A percentile compares a stretch with the other conserved stretches of the same genome.
These are phyloP conservation scores for Penicillium sclerotiorum DNA, from an alignment of 2,329 filamentous ascomycete genomes.

Conservation along the genomic window DNA sequence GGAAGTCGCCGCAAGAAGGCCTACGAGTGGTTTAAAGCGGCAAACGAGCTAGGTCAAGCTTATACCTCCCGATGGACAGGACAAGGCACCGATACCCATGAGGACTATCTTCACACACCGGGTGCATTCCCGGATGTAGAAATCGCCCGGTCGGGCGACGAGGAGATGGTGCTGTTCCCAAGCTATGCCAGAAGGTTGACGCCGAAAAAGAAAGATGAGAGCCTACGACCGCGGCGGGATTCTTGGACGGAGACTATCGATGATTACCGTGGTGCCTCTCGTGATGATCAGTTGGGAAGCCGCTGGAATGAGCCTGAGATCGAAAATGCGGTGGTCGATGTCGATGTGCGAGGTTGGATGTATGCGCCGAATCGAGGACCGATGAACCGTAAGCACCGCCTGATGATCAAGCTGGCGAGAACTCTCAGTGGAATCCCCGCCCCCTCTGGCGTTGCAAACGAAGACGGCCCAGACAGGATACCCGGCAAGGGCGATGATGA, in stretches of 20 bases:
- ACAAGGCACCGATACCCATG: slow-evolving; percentile 51
- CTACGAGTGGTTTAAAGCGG: slow-evolving; percentile 70
- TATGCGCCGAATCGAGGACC: slow-evolving; percentile 84
- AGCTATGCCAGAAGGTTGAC: slow-evolving; percentile 80
- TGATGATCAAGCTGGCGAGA: slow-evolving; percentile 82
- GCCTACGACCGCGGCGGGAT: slow-evolving; percentile 30
- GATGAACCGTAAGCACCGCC: slow-evolving; percentile 81
- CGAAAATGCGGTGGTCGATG: slow-evolving; percentile 83
- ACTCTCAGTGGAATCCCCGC: slow-evolving; percentile 84
- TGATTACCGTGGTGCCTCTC: slow-evolving; percentile 42
- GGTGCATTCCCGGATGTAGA: slow-evolving; percentile 82
- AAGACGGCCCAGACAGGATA: slow-evolving; percentile 43
- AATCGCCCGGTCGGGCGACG: slow-evolving; percentile 76
- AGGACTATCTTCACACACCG: slow-evolving; percentile 60
- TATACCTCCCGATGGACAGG: slow-evolving; percentile 60
- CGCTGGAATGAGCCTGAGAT: slow-evolving; percentile 82
- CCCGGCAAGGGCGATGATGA: slow-evolving; percentile 58
- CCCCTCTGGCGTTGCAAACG: slow-evolving; percentile 48
- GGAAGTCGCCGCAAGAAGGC: slow-evolving; percentile 78
- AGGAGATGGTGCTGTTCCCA: slow-evolving; percentile 94
- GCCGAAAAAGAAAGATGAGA: slow-evolving; percentile 47
- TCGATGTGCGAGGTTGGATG: slow-evolving; percentile 94
- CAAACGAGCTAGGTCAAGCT: slow-evolving; percentile 70
- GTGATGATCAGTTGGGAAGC: slow-evolving; percentile 65
- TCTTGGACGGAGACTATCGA: slow-evolving; percentile 37